These are phyloP conservation scores for Ogataea polymorpha DNA, from an alignment of 805 yeast species.

Conservation along the genomic window DNA sequence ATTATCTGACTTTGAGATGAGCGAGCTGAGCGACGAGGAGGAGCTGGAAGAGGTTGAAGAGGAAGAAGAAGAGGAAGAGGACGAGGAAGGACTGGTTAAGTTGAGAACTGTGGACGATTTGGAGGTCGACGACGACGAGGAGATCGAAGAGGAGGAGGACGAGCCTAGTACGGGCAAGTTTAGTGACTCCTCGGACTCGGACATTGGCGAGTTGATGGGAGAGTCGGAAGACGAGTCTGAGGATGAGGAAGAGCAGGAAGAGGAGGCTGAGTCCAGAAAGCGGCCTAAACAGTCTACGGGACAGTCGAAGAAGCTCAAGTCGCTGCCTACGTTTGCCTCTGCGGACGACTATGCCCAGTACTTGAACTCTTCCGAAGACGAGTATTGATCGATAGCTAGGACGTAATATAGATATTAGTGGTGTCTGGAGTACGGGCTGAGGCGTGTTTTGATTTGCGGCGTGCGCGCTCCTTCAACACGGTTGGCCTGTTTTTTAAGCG, in stretches of 20 bases:
- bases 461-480: slow-evolving; percentile 5
- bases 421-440: slow-evolving; percentile 3
- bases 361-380: slow-evolving; percentile 56
- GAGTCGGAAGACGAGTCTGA: slow-evolving; percentile 15
- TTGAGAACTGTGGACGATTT: slow-evolving; percentile 31
- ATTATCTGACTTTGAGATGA: slow-evolving; percentile 37
- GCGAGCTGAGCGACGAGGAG: slow-evolving; percentile 30
- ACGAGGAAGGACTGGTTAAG: slow-evolving; percentile 33
- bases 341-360: slow-evolving; percentile 83
- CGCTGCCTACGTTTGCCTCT: slow-evolving; percentile 81
- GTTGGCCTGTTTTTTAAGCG: background rate
- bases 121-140: slow-evolving; percentile 23
- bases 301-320: slow-evolving; percentile 51
- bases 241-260: slow-evolving; percentile 7
- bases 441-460: background rate
- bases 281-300: slow-evolving; percentile 26
- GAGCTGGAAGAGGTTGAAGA: slow-evolving; percentile 29
- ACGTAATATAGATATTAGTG: background rate
- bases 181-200: slow-evolving; percentile 5
- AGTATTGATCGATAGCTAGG: slow-evolving; percentile 4
- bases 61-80: slow-evolving; percentile 36
- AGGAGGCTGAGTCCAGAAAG: slow-evolving; percentile 21
- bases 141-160: slow-evolving; percentile 28
- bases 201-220: slow-evolving; percentile 4
- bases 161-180: slow-evolving; percentile 11